Percentiles rank a stretch among this genome's conserved stretches.
These are phyloP conservation scores for Euphorbia lathyris DNA, from an alignment of 345 rosid genomes.

Conservation along the genomic window DNA sequence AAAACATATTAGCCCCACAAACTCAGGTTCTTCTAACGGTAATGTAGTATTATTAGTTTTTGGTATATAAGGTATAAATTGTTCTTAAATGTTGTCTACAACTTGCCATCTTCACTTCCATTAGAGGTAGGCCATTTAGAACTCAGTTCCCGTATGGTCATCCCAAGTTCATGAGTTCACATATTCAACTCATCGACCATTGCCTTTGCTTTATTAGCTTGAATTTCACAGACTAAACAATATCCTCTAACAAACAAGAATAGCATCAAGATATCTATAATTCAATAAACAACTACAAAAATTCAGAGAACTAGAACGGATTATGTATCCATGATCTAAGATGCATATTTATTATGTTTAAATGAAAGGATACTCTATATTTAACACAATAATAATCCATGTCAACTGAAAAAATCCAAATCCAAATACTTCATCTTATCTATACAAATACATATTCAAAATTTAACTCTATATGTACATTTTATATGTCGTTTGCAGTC, in stretches of 20 bases:
- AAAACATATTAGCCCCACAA: conserved; percentile 99
- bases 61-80: conserved; percentile 63
- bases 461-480: conserved; percentile 2
- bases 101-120: conserved; percentile 35
- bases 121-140: conserved; percentile 32
- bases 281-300: no score
- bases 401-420: no score
- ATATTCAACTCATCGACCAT: no score
- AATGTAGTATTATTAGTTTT: conserved; percentile 83
- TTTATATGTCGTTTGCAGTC: no score
- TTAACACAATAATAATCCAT: background rate
- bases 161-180: conserved; percentile 95
- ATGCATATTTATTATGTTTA: background rate
- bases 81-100: conserved; percentile 43
- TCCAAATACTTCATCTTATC: background rate
- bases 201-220: no score
- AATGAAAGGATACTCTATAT: background rate
- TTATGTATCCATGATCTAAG: background rate
- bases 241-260: no score
- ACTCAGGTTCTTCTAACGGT: conserved; percentile 73
- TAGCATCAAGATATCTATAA: background rate
- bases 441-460: background rate
- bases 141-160: conserved; percentile 73
- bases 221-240: no score
- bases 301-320: no score